Base-by-base conservation (phyloP, 2,329 filamentous ascomycete genomes). In the Uncinocarpus reesii region DNA sequence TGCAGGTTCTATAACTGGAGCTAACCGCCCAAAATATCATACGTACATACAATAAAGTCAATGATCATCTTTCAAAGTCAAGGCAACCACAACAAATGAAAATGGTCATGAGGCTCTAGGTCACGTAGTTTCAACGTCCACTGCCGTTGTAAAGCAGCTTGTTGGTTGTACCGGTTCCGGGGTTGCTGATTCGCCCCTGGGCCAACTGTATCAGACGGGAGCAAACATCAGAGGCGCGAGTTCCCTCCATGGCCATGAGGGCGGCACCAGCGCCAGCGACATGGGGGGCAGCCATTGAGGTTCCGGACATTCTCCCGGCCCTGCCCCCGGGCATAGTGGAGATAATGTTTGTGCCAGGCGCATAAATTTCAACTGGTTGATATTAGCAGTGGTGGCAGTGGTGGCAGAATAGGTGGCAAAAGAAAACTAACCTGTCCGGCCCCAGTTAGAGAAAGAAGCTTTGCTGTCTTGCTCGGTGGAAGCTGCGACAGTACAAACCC, bases 201-300 rank as follows among this genome's bases (percentile, higher is more conserved):
- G 76, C 79, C 23, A 83, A 71, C 52, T 66, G 60, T 65, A 72
- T 73, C 58, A 82, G 73, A 52, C 71, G 67, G 48, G 67, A 54
- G 26, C 65, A 65, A 47, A 79, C 71, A 7, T 58, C 65, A 32
- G 61, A 64, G 38, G 65, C 63, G 7, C 63, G 68, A 52, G 80
- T 62, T 40, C 63, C 57, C 65, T 79, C 73, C 45, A 79, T 69
- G 43, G 67, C 58, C 46, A 60, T 73, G 35, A 76, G 63, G 55
- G 74, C 75, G 7, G 76, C 73, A 50, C 76, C 72, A 41, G 77
- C 65, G 47, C 77, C 77, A 6, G 74, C 71, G 52, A 77, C 72
- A 60, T 68, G 68, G 48, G 66, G 66, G 8, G 62, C 57, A 21
- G 64, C 61, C 59, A 64, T 63, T 8, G 64, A 66, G 35, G 64